A percentile compares a stretch with the other conserved stretches of the same genome.
phyloP scores from a whole-genome alignment of 495 filamentous ascomycete genomes.

The Xylaria scruposa region DNA sequence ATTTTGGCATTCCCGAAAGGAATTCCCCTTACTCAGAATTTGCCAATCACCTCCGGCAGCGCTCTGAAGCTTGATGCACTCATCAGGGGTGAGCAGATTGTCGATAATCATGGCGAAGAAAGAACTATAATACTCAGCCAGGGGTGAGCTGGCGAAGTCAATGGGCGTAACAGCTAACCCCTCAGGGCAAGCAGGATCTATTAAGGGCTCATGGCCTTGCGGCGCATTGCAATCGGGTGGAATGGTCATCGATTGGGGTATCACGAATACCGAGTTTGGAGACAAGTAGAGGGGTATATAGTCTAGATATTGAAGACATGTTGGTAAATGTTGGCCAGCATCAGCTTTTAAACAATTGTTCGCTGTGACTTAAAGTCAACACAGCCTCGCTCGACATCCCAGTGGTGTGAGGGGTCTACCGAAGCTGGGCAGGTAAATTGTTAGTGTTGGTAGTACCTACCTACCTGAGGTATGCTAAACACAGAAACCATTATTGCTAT shows the following conservation, averaged over 20 bases:
- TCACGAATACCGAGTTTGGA: neutral
- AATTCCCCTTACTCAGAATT: constrained; percentile 34
- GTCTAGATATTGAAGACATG: neutral
- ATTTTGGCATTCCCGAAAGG: constrained; percentile 61
- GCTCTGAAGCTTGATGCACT: constrained; percentile 63
- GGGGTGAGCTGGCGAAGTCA: constrained; percentile 54
- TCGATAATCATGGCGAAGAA: constrained; percentile 69
- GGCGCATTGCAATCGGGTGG: constrained; percentile 27
- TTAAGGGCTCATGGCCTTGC: constrained; percentile 25
- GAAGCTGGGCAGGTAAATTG: too few species aligned
- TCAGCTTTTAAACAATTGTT: neutral
- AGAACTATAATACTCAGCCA: constrained; percentile 61
- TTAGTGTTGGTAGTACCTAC: too few species aligned
- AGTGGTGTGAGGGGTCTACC: too few species aligned
- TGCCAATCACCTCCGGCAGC: constrained; percentile 52
- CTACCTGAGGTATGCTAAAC: too few species aligned
- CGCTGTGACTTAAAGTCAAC: too few species aligned
- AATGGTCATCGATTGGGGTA: neutral
- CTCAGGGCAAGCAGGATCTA: constrained; percentile 23
- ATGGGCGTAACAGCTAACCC: constrained; percentile 42
- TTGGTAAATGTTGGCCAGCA: neutral
- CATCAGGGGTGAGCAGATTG: constrained; percentile 63
- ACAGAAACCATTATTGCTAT: too few species aligned
- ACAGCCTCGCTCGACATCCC: too few species aligned
- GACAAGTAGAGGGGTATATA: neutral